phyloP scores from a whole-genome alignment of 1,284 basidiomycete species.

The Coriolopsis trogii region DNA sequence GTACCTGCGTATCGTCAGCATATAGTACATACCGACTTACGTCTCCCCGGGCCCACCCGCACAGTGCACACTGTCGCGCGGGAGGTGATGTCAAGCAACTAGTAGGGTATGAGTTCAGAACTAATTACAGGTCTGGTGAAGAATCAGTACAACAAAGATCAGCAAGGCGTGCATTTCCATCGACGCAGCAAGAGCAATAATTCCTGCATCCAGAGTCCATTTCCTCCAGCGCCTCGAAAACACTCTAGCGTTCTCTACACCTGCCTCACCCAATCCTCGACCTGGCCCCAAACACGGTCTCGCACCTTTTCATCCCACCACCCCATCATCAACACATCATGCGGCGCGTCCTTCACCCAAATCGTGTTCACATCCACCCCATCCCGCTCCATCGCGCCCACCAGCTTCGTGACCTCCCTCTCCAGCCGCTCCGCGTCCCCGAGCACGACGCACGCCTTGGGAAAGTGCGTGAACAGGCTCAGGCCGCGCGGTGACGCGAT shows the following conservation, averaged over 20 bases:
- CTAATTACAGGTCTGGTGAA: no score
- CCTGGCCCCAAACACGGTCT: slow-evolving; percentile 34
- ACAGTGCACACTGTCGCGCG: no score
- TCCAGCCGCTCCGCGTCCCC: slow-evolving; percentile 42
- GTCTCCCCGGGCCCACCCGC: no score
- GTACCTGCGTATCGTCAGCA: no score
- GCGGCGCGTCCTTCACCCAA: slow-evolving; percentile 39
- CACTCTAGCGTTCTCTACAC: slow-evolving; percentile 13
- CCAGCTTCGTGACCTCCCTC: slow-evolving; percentile 38
- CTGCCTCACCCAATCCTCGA: slow-evolving; percentile 35
- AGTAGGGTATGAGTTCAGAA: no score
- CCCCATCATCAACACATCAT: slow-evolving; percentile 39
- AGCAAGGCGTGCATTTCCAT: no score
- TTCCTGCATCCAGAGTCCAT: no score
- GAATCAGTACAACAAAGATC: no score
- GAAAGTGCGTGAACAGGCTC: slow-evolving; percentile 48
- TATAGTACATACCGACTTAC: no score
- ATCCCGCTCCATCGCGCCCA: slow-evolving; percentile 39
- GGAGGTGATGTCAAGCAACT: no score
- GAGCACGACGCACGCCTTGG: slow-evolving; percentile 45
- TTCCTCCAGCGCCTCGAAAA: neutral
- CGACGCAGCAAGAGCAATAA: no score
- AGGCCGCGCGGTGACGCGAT: slow-evolving; percentile 35
- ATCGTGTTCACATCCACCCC: slow-evolving; percentile 37
- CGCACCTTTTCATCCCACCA: slow-evolving; percentile 40